Percentiles rank a stretch among this genome's conserved stretches.
phyloP scores from a whole-genome alignment of 495 filamentous ascomycete species.

The Parathielavia appendiculata region DNA sequence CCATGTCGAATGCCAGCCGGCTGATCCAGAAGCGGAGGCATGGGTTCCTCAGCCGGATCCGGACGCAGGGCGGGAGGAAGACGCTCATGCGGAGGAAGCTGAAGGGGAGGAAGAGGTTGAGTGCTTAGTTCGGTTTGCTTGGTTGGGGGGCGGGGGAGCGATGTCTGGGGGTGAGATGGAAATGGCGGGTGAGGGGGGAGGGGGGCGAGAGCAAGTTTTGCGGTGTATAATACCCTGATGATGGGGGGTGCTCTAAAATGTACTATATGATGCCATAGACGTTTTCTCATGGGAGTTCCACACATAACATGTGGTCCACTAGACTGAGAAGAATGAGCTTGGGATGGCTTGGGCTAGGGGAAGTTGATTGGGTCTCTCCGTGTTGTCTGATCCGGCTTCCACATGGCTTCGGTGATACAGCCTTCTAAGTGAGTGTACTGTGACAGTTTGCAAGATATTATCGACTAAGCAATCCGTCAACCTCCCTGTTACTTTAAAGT shows the following conservation, averaged over 20 bases:
- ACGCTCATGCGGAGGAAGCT: conserved; percentile 34
- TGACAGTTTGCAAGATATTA: too few species aligned
- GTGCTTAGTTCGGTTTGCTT: not conserved
- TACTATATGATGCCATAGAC: not conserved
- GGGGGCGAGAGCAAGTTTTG: not conserved
- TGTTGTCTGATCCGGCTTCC: too few species aligned
- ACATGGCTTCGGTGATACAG: too few species aligned
- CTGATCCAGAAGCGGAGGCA: conserved; percentile 46
- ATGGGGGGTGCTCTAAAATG: not conserved
- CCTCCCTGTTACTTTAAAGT: too few species aligned
- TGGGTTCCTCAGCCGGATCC: conserved; percentile 42
- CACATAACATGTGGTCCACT: too few species aligned
- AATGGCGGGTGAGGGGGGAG: not conserved
- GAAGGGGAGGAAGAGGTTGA: conserved; percentile 39
- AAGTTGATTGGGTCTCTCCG: too few species aligned
- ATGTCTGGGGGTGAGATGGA: too few species aligned
- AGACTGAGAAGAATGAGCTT: too few species aligned
- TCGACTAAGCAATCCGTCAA: too few species aligned
- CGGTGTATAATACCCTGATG: not conserved
- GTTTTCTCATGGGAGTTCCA: not conserved
- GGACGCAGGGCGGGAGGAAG: conserved; percentile 37
- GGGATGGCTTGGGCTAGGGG: too few species aligned
- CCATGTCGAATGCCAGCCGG: conserved; percentile 38
- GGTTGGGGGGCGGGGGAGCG: not conserved
- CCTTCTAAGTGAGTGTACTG: too few species aligned